A percentile compares a stretch with the other conserved stretches of the same genome.
Conservation (phyloP, 2,329 filamentous ascomycete species). For the Neofusicoccum umdonicola region DNA sequence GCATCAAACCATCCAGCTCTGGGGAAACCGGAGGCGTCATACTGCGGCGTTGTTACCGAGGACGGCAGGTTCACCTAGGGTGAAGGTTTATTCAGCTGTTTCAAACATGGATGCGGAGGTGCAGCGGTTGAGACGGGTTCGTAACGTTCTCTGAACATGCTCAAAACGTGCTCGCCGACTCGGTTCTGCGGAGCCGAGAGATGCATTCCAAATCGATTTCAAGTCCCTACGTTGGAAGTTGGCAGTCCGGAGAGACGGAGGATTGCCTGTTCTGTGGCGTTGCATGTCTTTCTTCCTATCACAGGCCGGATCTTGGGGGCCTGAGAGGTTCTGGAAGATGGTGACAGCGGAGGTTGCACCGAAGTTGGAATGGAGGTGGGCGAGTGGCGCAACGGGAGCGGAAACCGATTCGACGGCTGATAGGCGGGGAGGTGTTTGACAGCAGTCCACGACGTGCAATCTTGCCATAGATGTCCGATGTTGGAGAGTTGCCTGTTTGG, state of each 20-base stretch:
- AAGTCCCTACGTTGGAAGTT: conserved; percentile 8
- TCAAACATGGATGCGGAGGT: background rate
- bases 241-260: background rate
- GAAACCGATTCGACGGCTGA: background rate
- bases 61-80: background rate
- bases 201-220: background rate
- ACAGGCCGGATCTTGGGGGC: background rate
- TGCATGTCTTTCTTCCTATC: background rate
- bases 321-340: background rate
- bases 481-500: background rate
- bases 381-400: background rate
- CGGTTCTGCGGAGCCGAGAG: background rate
- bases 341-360: background rate
- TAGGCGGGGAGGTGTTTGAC: background rate
- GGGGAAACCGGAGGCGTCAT: too few species aligned
- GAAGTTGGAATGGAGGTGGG: background rate
- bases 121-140: background rate
- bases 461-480: background rate
- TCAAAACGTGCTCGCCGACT: background rate
- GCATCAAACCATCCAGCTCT: background rate
- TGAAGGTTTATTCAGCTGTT: background rate
- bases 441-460: background rate
- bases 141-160: background rate
- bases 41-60: background rate
- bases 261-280: background rate